Evolutionary conservation across 495 filamentous ascomycete genomes (phyloP), one percentile per base, ranked within the genome.

Genomic region (Paragyromitra xinjiangensis): DNA sequence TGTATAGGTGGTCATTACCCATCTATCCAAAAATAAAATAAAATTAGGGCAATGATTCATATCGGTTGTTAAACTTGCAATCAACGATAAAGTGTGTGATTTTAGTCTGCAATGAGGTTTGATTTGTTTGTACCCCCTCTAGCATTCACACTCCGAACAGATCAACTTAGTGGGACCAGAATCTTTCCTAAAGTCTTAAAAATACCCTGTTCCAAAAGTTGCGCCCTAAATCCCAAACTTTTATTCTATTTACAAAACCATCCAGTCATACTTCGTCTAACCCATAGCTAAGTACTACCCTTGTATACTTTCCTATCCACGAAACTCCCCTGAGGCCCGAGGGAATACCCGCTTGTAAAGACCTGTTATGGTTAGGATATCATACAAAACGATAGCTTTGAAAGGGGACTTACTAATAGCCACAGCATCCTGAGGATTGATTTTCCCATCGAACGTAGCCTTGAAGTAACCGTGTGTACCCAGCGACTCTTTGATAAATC

Each of bases 391-490:
- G 37, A 8, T 2, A 59, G 16, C 6, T 19, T 26, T 22, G 24
- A n/a, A 19, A 16, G 26, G n/a, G 12, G 56, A 40, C 45, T 66
- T 59, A 80, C 76, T 80, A 75, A 98, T 92, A 45, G 93, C 96
- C 50, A 99, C 89, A 5, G 93, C 89, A 83, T 99, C 95, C 84
- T 96, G 92, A 5, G 95, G 94, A 84, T 97, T 97, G 83, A 98
- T 93, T 83, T 90, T 92, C 29, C 91, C 93, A 84, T 99, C 96
- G 86, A 99, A 99, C 24, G 92, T 97, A 6, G 94, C 95, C 88
- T 99, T 99, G 87, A 98, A 98, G 86, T 98, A 99, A 62, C 95
- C 95, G 85, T 99, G 95, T 37, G 95, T 99, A 80, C 95, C 95
- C 75, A 99, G 85, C 78, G 90, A 88, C 86, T 99, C 95, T 86